Percentiles rank a stretch among this genome's conserved stretches.
Evolutionary conservation across 2,329 filamentous ascomycete species (phyloP).

Genomic region (Corniculantispora saksenae): DNA sequence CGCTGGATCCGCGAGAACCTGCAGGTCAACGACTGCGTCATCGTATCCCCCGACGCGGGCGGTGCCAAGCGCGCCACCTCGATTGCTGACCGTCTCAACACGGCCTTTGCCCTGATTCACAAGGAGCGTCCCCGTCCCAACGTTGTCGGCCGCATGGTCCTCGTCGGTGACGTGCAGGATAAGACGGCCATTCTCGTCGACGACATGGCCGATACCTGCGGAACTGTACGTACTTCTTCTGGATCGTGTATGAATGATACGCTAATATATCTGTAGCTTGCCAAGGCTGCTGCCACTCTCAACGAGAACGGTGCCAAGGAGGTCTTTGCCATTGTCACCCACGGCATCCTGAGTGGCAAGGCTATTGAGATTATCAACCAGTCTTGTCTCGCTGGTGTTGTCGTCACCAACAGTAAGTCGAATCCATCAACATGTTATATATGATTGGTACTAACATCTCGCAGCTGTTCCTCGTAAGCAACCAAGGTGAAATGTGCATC

Average conservation of each 20-base stretch:
- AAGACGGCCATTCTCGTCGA: conserved; percentile 95
- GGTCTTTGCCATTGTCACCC: conserved; percentile 92
- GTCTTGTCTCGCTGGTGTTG: conserved; percentile 73
- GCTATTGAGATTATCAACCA: conserved; percentile 85
- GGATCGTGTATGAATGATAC: background rate
- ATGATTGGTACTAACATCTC: conserved; percentile 27
- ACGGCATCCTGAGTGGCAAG: conserved; percentile 85
- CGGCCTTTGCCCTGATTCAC: conserved; percentile 92
- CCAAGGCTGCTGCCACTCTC: conserved; percentile 86
- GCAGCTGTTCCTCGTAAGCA: conserved; percentile 38
- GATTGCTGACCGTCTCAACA: conserved; percentile 88
- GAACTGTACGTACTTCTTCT: conserved; percentile 52
- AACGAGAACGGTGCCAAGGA: conserved; percentile 83
- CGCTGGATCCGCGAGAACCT: conserved; percentile 90
- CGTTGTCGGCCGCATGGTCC: conserved; percentile 85
- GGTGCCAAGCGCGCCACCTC: conserved; percentile 92
- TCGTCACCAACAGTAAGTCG: conserved; percentile 79
- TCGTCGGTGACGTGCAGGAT: conserved; percentile 91
- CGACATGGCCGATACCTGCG: conserved; percentile 97
- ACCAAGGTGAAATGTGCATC: background rate
- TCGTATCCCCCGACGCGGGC: conserved; percentile 92
- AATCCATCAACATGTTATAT: background rate
- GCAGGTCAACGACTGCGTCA: conserved; percentile 79
- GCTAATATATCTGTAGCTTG: conserved; percentile 38
- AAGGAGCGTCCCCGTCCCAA: conserved; percentile 87